Conservation (phyloP, 805 yeast species). For the Yamadazyma phyllophila region DNA sequence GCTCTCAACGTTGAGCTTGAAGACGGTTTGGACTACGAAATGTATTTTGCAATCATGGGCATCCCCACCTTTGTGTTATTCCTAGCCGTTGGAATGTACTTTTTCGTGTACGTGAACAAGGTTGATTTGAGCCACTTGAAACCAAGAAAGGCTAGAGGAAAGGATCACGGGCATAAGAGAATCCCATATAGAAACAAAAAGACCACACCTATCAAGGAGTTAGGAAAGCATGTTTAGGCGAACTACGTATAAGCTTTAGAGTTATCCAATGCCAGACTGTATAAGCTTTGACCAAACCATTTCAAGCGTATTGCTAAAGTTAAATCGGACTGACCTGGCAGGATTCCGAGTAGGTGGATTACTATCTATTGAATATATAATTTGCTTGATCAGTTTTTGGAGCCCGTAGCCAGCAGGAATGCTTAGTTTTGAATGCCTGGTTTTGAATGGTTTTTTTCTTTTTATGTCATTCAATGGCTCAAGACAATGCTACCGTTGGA, state of each 20-base stretch:
- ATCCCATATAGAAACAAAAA: conserved; percentile 23
- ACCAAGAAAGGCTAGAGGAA: conserved; percentile 25
- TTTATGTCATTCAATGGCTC: too few relatives aligned
- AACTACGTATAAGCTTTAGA: neutral
- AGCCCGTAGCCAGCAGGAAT: too few relatives aligned
- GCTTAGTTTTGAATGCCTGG: too few relatives aligned
- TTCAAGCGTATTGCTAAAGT: neutral
- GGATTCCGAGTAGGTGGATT: too few relatives aligned
- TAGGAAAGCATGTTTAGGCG: conserved; percentile 4
- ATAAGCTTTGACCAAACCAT: neutral
- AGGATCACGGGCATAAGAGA: conserved; percentile 27
- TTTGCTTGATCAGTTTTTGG: too few relatives aligned
- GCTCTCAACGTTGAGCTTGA: conserved; percentile 29
- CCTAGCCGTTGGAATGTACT: conserved; percentile 60
- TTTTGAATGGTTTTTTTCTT: too few relatives aligned
- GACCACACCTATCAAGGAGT: conserved; percentile 15
- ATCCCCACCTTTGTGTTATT: conserved; percentile 66
- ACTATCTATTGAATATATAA: too few relatives aligned
- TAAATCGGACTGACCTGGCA: neutral
- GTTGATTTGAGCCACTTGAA: conserved; percentile 44
- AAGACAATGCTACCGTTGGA: too few relatives aligned
- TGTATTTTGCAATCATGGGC: conserved; percentile 62
- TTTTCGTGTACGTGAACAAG: conserved; percentile 57
- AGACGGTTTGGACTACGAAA: conserved; percentile 52
- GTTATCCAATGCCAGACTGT: neutral